Evolutionary conservation across 148 eudicot genomes (phyloP).

Genomic region (Hydrangea macrophylla): DNA sequence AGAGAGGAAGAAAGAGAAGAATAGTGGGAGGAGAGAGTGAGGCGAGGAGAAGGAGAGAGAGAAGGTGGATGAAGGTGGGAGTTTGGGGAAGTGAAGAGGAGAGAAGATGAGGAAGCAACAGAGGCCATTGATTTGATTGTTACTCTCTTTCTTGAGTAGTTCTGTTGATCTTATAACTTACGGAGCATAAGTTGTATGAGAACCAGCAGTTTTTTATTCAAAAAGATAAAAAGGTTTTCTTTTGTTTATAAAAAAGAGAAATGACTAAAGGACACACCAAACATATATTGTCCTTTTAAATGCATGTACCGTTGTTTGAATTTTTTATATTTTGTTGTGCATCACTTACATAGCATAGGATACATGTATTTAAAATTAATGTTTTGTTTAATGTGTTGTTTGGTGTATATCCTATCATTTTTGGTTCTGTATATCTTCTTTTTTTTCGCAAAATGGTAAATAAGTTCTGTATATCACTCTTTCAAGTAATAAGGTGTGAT

Average conservation of each 20-base stretch:
- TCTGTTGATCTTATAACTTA: background rate
- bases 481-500: no score
- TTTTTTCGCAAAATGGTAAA: no score
- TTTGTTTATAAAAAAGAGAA: no score
- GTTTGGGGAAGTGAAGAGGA: slow-evolving; percentile 23
- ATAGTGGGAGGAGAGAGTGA: slow-evolving; percentile 27
- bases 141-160: no score
- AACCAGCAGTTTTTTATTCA: background rate
- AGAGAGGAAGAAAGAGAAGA: slow-evolving; percentile 25
- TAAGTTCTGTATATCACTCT: no score
- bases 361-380: background rate
- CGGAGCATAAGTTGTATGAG: no score
- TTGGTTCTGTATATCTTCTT: no score
- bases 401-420: no score
- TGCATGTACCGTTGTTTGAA: no score
- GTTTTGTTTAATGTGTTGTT: background rate
- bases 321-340: background rate
- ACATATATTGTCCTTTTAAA: no score
- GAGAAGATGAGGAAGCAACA: slow-evolving; percentile 45
- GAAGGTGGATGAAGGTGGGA: slow-evolving; percentile 20
- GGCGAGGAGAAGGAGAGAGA: slow-evolving; percentile 22
- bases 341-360: background rate
- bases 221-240: background rate
- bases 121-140: slow-evolving; percentile 76
- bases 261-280: no score